Base-by-base conservation (phyloP, 1,284 basidiomycete genomes). In the Vanrija pseudolonga region DNA sequence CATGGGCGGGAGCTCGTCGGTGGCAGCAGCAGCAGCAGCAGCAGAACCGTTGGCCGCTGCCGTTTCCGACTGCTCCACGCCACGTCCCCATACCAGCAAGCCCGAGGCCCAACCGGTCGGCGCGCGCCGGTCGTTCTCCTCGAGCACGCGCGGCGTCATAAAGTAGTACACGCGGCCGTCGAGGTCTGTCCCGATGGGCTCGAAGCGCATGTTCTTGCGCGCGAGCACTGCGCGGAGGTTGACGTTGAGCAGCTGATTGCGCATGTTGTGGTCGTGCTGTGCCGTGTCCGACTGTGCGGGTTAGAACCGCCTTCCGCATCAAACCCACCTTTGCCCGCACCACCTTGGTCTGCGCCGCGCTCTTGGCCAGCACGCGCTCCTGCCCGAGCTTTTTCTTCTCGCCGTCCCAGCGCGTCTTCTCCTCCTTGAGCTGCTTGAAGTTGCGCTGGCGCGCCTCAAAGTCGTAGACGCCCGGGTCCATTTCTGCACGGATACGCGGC, bases 91-190 rank as follows among this genome's bases (percentile, higher is more conserved):
- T 8, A 72, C 65, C 17, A 72, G 32, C 4, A 72, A 45, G 9
- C 68, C 68, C 0, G 63, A 65, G 15, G 68, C 69, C 72, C 72
- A 74, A 11, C 63, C 66, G 2, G 54, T 36, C 4, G 71, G 70
- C 4, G 67, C 57, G 23, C 67, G 58, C 18, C 55, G 55, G 24
- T 69, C 66, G 12, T 32, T 32, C 23, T 68, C 63, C 14, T 65
- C 62, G 23, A 74, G 54, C 4, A 55, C 45, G 12, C 66, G 59
- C n/a, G 60, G 61, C 12, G 61, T 61, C 4, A 74, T 59, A 17
- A 41, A 28, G 49, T 64, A 71, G 53, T 72, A 72, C 5, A 64
- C 48, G n/a, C 72, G 51, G 0, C 69, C 72, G 36, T 72, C 66
- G 18, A 59, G 55, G 50, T 74, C 72, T 8, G 45, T 45, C 9